Evolutionary conservation across 768 basidiomycete species (phyloP), one percentile per base, ranked within the genome.

Genomic region (Bullera alba): DNA sequence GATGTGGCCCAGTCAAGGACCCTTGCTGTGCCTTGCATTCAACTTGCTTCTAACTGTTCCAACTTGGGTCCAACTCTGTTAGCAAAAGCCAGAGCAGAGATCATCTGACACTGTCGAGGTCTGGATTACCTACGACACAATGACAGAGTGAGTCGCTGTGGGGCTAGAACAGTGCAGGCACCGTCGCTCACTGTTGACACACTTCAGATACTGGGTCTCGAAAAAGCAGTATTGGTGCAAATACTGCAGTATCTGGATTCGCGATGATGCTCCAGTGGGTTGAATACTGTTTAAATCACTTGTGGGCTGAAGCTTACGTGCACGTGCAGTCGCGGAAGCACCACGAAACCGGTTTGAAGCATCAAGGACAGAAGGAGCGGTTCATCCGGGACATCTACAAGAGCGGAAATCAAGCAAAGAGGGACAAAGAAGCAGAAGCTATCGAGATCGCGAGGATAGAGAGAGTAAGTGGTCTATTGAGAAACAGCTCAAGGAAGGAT

Each of bases 361-460:
- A 99, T 76, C 85, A 92, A 66, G 95, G 93, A 38, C 95, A 87
- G 70, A 81, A 85, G 51, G 93, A 99, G 64, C 79, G 92, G 16
- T 95, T 85, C 73, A 85, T 97, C 50, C 78, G 91, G 21, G 83
- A 86, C 32, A 79, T 97, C 36, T 99, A 97, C 80, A 96, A 96
- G 77, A 75, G 80, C 3, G 88, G 93, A 2, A 87, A 70, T 30
- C 56, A 56, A 54, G 65, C 70, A 14, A 67, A 69, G 53, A 48
- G 64, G 54, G 74, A 73, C 32, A 71, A 71, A 41, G 68, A 55
- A 14, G 63, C 87, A 73, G 87, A 86, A 75, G 82, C 81, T 54
- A 86, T 83, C 53, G 88, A 95, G 70, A 89, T 99, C 80, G 83
- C 77, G 7, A 74, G 82, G 50, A 83, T 99, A 48, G 88, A 95